Percentiles rank a stretch among this genome's conserved stretches.
phyloP scores from a whole-genome alignment of 1,139 yeast genomes.

The Pichia sp. region DNA sequence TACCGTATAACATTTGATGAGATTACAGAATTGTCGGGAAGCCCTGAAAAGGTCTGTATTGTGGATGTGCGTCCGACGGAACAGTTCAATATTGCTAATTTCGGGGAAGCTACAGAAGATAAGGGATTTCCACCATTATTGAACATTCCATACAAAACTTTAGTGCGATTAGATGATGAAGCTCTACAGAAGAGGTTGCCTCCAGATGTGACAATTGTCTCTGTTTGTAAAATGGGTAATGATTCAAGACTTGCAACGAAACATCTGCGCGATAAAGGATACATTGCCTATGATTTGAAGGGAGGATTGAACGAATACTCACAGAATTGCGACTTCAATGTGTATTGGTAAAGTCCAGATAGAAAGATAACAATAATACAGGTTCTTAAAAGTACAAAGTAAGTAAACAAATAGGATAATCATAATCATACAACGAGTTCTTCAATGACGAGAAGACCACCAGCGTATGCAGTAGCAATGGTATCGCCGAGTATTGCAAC shows the following conservation, averaged over 20 bases:
- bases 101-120: conserved; percentile 30
- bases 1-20: conserved; percentile 48
- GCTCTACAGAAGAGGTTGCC: conserved; percentile 18
- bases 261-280: conserved; percentile 43
- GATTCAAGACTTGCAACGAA: conserved; percentile 79
- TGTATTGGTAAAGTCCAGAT: conserved; percentile 39
- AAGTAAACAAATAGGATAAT: not conserved
- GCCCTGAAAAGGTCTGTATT: not conserved
- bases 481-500: conserved; percentile 4
- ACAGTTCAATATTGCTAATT: conserved; percentile 57
- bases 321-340: conserved; percentile 59
- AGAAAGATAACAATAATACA: not conserved
- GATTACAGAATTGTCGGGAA: conserved; percentile 25
- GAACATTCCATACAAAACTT: conserved; percentile 55
- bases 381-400: not conserved
- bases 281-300: conserved; percentile 55
- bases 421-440: conserved; percentile 27
- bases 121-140: conserved; percentile 37
- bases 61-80: conserved; percentile 78
- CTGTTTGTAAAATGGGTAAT: conserved; percentile 83
- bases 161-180: conserved; percentile 31
- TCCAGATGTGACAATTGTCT: conserved; percentile 22
- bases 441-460: conserved; percentile 65
- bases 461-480: conserved; percentile 46
- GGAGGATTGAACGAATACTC: conserved; percentile 75